phyloP scores from a whole-genome alignment of 441 rosid genomes.

The Arabidopsis lyrata region DNA sequence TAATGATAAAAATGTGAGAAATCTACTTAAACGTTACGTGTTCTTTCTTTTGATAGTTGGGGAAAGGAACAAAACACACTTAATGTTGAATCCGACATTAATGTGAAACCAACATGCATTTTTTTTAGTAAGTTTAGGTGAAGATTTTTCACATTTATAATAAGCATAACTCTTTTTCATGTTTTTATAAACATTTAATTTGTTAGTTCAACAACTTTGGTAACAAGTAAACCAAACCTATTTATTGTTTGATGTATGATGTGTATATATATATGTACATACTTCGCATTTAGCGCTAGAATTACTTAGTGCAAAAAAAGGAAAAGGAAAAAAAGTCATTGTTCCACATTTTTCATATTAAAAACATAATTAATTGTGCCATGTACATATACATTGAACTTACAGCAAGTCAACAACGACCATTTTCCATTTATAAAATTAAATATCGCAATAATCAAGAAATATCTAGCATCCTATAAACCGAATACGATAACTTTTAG shows the following conservation, averaged over 20 bases:
- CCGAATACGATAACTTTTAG: not conserved
- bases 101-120: conserved; percentile 37
- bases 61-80: conserved; percentile 39
- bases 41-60: conserved; percentile 12
- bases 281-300: conserved; percentile 10
- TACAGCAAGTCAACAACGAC: conserved; percentile 40
- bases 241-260: conserved; percentile 43
- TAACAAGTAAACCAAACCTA: conserved; percentile 45
- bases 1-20: not conserved
- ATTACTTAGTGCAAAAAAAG: conserved; percentile 6
- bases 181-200: conserved; percentile 38
- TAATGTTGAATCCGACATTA: conserved; percentile 28
- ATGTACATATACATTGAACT: conserved; percentile 38
- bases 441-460: conserved; percentile 27
- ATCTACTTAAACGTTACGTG: conserved; percentile 19
- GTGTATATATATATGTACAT: conserved; percentile 19
- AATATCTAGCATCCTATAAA: conserved; percentile 20
- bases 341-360: conserved; percentile 42
- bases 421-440: conserved; percentile 19
- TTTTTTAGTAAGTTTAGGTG: conserved; percentile 36
- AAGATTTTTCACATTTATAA: conserved; percentile 28
- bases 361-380: conserved; percentile 15
- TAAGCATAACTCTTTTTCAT: conserved; percentile 34
- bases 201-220: conserved; percentile 51
- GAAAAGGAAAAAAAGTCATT: not conserved